Percentiles rank a stretch among this genome's conserved stretches.
These are phyloP conservation scores for Rhinocladiella mackenziei DNA, from an alignment of 2,329 filamentous ascomycete genomes.

Conservation along the genomic window DNA sequence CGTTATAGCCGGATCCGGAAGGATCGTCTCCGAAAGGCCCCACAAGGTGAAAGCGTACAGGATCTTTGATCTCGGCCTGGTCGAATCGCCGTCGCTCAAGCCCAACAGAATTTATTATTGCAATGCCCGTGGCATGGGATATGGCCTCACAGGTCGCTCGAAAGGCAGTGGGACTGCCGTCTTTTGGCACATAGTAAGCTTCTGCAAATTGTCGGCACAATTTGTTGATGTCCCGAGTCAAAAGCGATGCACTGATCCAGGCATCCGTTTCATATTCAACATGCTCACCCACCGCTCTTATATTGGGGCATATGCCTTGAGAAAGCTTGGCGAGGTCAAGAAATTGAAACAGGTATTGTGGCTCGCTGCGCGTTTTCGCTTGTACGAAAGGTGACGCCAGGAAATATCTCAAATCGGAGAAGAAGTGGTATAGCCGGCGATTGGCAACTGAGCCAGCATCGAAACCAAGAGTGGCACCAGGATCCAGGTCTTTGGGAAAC, in stretches of 20 bases:
- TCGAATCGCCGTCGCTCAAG: conserved; percentile 82
- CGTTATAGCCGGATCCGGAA: conserved; percentile 40
- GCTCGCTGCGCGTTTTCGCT: conserved; percentile 73
- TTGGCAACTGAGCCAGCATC: conserved; percentile 95
- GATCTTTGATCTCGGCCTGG: conserved; percentile 81
- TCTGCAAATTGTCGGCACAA: conserved; percentile 85
- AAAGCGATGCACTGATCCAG: conserved; percentile 93
- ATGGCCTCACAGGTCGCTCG: conserved; percentile 57
- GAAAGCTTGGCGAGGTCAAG: conserved; percentile 92
- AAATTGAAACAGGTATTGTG: conserved; percentile 88
- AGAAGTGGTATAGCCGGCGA: conserved; percentile 94
- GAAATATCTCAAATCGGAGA: conserved; percentile 86
- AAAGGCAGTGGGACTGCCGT: conserved; percentile 12
- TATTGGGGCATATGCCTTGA: conserved; percentile 93
- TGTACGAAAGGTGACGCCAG: conserved; percentile 86
- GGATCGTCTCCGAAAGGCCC: conserved; percentile 17
- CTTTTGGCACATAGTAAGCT: conserved; percentile 55
- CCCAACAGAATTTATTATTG: conserved; percentile 85
- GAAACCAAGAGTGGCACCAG: conserved; percentile 81
- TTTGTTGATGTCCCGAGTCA: conserved; percentile 91
- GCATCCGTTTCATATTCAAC: conserved; percentile 97
- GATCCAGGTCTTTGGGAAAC: conserved; percentile 83
- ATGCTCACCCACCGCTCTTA: conserved; percentile 87
- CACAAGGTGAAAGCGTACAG: conserved; percentile 75
- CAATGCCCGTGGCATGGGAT: conserved; percentile 65